Evolutionary conservation across 78 protist species (phyloP), one percentile per base, ranked within the genome.

Genomic region (Speleostelium caveatum): DNA sequence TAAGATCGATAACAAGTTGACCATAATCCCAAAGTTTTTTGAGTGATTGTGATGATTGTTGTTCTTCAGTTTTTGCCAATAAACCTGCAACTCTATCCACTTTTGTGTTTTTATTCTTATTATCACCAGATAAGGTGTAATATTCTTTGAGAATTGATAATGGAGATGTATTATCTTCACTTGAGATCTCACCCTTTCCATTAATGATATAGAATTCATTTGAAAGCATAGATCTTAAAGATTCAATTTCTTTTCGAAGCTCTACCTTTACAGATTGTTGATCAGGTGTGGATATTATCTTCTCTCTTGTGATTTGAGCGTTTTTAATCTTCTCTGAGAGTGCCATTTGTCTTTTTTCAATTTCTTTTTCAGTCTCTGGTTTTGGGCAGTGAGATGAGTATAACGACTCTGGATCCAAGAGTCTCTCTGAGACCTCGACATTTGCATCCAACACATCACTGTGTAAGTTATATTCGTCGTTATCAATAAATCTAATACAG

Each of bases 11-110:
- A 17, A 69, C 26, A 16, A 83, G 1, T 69, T 83, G 91, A 30
- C 73, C 91, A 69, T 83, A 83, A 8, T 83, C 91, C 91, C 91
- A 83, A 36, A 51, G 74, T 72, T 53, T 72, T 7, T 68, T 68
- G 6, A 8, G 8, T 4, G 5, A 3, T 21, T 17, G 33, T 21
- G 35, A 12, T 32, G 35, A 22, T 14, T 7, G 53, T 51, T 19
- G 32, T 6, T 24, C 26, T 8, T 38, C 55, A 7, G n/a, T 26
- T 45, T 6, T 6, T 14, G 10, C 33, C n/a, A n/a, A n/a, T n/a
- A n/a, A n/a, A n/a, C n/a, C n/a, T n/a, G n/a, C n/a, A 45, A 10
- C 10, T 14, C 6, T 10, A 45, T 45, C 53, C 10, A 45, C 53
- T 10, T 14, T 14, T 14, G 6, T 10, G n/a, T 45, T 45, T 45